These are phyloP conservation scores for Backusella tarrabulga DNA, from an alignment of 192 early-diverging fungal genomes.

Conservation along the genomic window DNA sequence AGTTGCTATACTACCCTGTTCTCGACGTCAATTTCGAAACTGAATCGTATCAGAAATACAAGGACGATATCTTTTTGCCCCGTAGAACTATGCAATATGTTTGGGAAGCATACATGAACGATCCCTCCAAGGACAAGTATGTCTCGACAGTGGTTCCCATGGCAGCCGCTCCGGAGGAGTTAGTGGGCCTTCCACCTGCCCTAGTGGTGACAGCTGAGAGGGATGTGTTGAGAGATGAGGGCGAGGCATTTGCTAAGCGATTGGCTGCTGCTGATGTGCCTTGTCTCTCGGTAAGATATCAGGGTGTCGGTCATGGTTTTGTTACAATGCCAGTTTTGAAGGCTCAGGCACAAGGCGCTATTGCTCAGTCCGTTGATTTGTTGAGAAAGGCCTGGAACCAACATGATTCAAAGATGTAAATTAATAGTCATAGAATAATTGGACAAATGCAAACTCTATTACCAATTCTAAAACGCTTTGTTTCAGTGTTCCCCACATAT, in stretches of 20 bases:
- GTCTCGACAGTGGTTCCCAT: not conserved
- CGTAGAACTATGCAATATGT: not conserved
- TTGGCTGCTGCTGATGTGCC: conserved; percentile 14
- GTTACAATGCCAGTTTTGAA: not conserved
- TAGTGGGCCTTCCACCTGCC: conserved; percentile 16
- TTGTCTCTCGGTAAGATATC: conserved; percentile 21
- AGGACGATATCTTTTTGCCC: not conserved
- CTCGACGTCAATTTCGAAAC: conserved; percentile 23
- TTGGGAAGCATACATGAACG: not conserved
- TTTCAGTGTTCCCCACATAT: not conserved
- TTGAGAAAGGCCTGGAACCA: not conserved
- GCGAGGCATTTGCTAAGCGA: conserved; percentile 13
- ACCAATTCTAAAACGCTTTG: not conserved
- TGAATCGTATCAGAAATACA: conserved; percentile 1
- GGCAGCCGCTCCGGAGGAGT: conserved; percentile 6
- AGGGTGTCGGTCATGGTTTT: conserved; percentile 16
- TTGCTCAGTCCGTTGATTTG: not conserved
- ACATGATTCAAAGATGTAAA: not conserved
- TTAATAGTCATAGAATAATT: not conserved
- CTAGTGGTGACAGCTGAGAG: conserved; percentile 19
- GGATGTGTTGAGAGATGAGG: conserved; percentile 27
- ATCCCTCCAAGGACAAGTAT: not conserved
- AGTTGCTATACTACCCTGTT: conserved; percentile 30
- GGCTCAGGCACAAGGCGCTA: not conserved
- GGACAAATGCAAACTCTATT: not conserved